Evolutionary conservation across 306 rosid species (phyloP), one percentile per base, ranked within the genome.

Genomic region (Vigna trinervia): DNA sequence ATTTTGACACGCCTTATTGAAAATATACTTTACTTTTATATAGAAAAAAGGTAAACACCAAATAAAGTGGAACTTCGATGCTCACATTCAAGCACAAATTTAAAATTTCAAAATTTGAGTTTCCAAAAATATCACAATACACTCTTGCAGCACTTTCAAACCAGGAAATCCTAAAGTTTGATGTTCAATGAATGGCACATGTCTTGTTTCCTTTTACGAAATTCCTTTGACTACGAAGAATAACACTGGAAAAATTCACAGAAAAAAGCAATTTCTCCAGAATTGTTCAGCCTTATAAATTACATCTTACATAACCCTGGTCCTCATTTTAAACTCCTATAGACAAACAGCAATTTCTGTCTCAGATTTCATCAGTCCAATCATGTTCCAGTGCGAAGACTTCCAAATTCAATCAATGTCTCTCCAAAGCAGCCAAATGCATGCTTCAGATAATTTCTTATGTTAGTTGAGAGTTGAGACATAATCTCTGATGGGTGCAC

Each of bases 401-500:
- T 28, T 73, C 34, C 22, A 28, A 46, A 14, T 46, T 47, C 30
- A 43, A 38, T 39, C n/a, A 38, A 53, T 19, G 76, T 51, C 17
- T 51, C 30, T 19, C 15, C 45, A 41, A 59, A 13, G 70, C 30
- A 45, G 34, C 58, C 46, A 74, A 60, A 60, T 17, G 51, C 23
- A 47, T 46, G 45, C 10, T 28, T 23, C 43, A 53, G 36, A 36
- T n/a, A 23, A 15, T 48, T 48, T 20, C 30, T 50, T 41, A 2
- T 28, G 19, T 59, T 62, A 36, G 47, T 36, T 34, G 13, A 62
- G 26, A 62, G 47, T n/a, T 62, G 13, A 62, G 47, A 62, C 23
- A 15, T 13, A 15, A 52, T 89, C 41, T 87, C 86, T 17, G 93
- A 85, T 15, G 79, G 71, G 47, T 75, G 84, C 34, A 58, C 17